phyloP scores from a whole-genome alignment of 805 yeast species.

The Myxozyma vanderwaltii region DNA sequence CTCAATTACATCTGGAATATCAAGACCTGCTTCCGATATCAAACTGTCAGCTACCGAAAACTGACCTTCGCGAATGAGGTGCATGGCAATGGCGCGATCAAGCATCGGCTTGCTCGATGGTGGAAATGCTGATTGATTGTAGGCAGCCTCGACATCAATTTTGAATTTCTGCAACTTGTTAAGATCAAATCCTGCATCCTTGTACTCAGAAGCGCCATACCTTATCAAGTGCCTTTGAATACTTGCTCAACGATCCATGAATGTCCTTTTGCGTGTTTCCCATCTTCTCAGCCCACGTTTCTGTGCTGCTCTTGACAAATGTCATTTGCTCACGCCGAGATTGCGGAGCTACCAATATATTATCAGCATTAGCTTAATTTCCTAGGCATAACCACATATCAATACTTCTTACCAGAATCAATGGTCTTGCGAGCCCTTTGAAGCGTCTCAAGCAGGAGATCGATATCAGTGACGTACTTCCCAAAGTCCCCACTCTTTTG shows the following conservation, averaged over 20 bases:
- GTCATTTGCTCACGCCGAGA: conserved; percentile 27
- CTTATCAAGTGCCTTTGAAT: conserved; percentile 42
- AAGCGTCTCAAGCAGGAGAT: conserved; percentile 38
- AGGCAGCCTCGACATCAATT: conserved; percentile 25
- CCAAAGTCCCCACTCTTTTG: conserved; percentile 41
- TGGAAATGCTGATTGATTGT: conserved; percentile 27
- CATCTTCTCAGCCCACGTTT: conserved; percentile 32
- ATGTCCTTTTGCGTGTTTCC: conserved; percentile 38
- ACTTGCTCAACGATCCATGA: conserved; percentile 38
- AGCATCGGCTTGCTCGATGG: conserved; percentile 38
- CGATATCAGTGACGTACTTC: conserved; percentile 40
- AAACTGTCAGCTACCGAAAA: conserved; percentile 43
- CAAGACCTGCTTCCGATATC: conserved; percentile 38
- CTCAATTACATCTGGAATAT: conserved; percentile 41
- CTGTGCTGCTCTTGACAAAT: conserved; percentile 15
- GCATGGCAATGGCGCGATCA: conserved; percentile 50
- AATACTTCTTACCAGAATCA: conserved; percentile 25
- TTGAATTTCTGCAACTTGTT: conserved; percentile 21
- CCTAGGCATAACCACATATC: background rate
- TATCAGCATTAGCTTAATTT: conserved; percentile 4
- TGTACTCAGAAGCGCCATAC: too few relatives aligned
- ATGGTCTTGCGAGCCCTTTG: conserved; percentile 37
- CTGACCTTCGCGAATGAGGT: conserved; percentile 53
- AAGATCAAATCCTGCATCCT: too few relatives aligned
- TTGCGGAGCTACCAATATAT: conserved; percentile 16